Evolutionary conservation across 2,329 filamentous ascomycete genomes (phyloP), one percentile per base, ranked within the genome.

Genomic region (Ceratocystis harringtonii): DNA sequence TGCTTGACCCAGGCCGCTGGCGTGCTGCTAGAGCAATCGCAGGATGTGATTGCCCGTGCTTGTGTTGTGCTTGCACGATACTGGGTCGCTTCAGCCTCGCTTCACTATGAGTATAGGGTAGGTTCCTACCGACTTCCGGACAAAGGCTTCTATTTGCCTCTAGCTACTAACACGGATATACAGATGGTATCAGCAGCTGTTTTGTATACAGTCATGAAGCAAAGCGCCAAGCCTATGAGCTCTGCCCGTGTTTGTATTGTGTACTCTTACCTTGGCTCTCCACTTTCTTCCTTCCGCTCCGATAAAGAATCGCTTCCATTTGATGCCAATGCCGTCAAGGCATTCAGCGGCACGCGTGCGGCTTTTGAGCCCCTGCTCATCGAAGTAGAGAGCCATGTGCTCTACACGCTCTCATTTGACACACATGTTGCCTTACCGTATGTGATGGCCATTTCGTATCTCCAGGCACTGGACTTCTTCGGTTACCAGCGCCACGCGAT

Each of bases 401-500:
- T 97, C 1, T 84, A 84, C 68, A 80, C 84, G 0, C 79, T 96
- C 0, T 85, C 86, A 15, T 97, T 96, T 74, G 83, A 95, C 71
- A 89, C 87, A 1, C 89, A 94, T 70, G 89, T 95, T 10, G 85
- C 89, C 0, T 80, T 96, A 0, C 94, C 94, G 0, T 90, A 97
- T 72, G 83, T 88, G 0, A 82, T 97, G 15, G 89, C 89, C 67
- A 82, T 97, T 66, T 96, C 92, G 5, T 99, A 97, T 73, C 83
- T 97, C 0, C 92, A 97, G 75, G 87, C 92, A 0, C 82, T 99
- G 19, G 89, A 90, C 67, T 86, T 88, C 61, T 70, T 83, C n/a
- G 74, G 72, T 10, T 30, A 58, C 7, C 55, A 63, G 3, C 58
- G 58, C 25, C 62, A 66, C 10, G 36, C 60, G 10, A 68, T 69